A percentile compares a stretch with the other conserved stretches of the same genome.
Evolutionary conservation across 1,284 basidiomycete genomes (phyloP).

Genomic region (Puccinia coronata): DNA sequence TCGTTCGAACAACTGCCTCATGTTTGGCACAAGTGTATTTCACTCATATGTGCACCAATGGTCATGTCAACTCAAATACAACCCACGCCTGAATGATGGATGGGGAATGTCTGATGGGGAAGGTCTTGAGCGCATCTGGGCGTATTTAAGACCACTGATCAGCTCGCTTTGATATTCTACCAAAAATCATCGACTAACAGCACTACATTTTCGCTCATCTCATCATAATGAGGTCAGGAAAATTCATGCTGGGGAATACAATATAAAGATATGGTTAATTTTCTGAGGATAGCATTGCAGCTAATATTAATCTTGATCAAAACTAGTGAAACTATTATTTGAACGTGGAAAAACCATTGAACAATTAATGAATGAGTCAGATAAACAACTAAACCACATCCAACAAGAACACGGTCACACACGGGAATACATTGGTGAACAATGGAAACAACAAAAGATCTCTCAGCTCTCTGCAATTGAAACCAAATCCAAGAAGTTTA

Average conservation of each 20-base stretch:
- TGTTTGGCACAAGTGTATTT: no score
- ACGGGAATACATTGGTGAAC: background rate
- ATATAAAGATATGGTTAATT: background rate
- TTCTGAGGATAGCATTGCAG: no score
- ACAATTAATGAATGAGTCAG: background rate
- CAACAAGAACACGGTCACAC: background rate
- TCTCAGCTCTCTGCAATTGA: background rate
- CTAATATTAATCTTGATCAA: background rate
- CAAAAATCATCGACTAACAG: no score
- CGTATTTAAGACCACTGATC: background rate
- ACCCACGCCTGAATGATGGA: background rate
- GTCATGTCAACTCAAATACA: background rate
- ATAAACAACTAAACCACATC: background rate
- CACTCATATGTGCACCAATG: background rate
- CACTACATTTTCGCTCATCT: no score
- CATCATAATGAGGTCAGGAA: conserved; percentile 1
- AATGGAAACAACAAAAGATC: background rate
- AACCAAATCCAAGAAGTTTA: background rate
- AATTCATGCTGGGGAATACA: background rate
- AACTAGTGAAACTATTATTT: background rate
- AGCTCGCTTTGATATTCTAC: conserved; percentile 2
- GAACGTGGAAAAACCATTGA: background rate
- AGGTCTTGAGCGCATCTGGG: background rate
- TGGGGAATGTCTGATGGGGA: no score
- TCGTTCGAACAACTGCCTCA: no score